Percentiles rank a stretch among this genome's conserved stretches.
Conservation (phyloP, 2,329 filamentous ascomycete genomes). For the Epichloe baconii region DNA sequence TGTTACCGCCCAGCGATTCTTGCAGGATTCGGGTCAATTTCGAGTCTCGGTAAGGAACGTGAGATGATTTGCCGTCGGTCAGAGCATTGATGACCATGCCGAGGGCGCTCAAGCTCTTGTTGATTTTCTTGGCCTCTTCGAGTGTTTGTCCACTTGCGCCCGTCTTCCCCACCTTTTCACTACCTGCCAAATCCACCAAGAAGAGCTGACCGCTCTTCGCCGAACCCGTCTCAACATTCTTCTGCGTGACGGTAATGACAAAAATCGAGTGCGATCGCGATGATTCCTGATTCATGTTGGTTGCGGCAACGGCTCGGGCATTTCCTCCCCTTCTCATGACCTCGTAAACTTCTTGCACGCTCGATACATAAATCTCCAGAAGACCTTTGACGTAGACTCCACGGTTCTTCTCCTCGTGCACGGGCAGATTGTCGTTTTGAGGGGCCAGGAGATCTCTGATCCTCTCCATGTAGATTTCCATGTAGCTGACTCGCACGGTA, state of each 20-base stretch:
- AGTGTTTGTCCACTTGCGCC: slow-evolving; percentile 93
- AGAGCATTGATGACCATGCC: slow-evolving; percentile 98
- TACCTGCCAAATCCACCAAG: slow-evolving; percentile 94
- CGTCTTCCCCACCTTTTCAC: slow-evolving; percentile 97
- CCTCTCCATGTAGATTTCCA: slow-evolving; percentile 99
- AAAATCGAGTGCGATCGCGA: slow-evolving; percentile 98
- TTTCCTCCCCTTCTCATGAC: slow-evolving; percentile 89
- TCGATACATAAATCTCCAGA: slow-evolving; percentile 88
- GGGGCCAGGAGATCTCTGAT: slow-evolving; percentile 88
- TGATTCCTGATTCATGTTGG: slow-evolving; percentile 98
- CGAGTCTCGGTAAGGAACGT: slow-evolving; percentile 93
- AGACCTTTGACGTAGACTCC: slow-evolving; percentile 96
- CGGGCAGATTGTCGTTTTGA: slow-evolving; percentile 87
- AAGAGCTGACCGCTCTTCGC: slow-evolving; percentile 95
- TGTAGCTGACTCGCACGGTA: slow-evolving; percentile 96
- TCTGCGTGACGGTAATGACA: slow-evolving; percentile 91
- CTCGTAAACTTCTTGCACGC: slow-evolving; percentile 90
- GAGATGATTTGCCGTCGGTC: slow-evolving; percentile 92
- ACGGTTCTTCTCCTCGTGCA: slow-evolving; percentile 95
- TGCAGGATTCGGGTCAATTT: slow-evolving; percentile 95
- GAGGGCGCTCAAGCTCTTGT: slow-evolving; percentile 95
- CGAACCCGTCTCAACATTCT: slow-evolving; percentile 92
- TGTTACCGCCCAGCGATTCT: slow-evolving; percentile 95
- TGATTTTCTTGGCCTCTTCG: slow-evolving; percentile 99
- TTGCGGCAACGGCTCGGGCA: slow-evolving; percentile 82